Evolutionary conservation across 2,329 filamentous ascomycete species (phyloP).

Genomic region (Gyromitra esculenta): DNA sequence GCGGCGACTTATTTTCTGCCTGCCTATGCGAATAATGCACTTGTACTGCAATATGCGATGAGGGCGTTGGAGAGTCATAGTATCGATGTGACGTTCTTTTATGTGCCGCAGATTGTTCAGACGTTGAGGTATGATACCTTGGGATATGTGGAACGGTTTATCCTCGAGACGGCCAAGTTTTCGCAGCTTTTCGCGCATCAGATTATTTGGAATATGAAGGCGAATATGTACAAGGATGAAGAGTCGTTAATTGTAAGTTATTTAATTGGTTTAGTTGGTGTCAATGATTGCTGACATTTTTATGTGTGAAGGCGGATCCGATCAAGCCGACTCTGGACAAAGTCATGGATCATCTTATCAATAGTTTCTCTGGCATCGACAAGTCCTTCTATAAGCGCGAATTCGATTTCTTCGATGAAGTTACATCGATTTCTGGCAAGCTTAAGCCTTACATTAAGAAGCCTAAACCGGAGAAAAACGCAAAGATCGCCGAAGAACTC

Average conservation of each 20-base stretch:
- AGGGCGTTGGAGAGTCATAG: slow-evolving; percentile 91
- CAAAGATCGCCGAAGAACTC: slow-evolving; percentile 98
- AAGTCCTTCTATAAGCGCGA: slow-evolving; percentile 90
- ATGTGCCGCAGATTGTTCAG: slow-evolving; percentile 97
- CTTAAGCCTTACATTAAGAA: slow-evolving; percentile 91
- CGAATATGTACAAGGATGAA: slow-evolving; percentile 97
- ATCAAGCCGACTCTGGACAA: slow-evolving; percentile 93
- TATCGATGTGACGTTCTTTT: slow-evolving; percentile 98
- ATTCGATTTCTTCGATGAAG: slow-evolving; percentile 97
- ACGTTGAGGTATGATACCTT: slow-evolving; percentile 89
- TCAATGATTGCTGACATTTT: slow-evolving; percentile 44
- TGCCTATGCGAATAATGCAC: slow-evolving; percentile 88
- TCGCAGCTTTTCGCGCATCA: slow-evolving; percentile 99
- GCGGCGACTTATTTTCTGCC: slow-evolving; percentile 94
- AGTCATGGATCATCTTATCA: slow-evolving; percentile 84
- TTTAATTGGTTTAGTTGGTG: background rate
- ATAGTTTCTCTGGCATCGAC: slow-evolving; percentile 81
- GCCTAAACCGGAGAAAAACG: slow-evolving; percentile 95
- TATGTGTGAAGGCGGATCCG: slow-evolving; percentile 73
- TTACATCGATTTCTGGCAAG: slow-evolving; percentile 94
- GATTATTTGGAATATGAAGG: slow-evolving; percentile 99
- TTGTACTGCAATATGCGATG: slow-evolving; percentile 96
- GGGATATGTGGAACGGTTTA: slow-evolving; percentile 95
- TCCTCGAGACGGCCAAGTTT: slow-evolving; percentile 94
- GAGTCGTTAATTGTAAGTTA: slow-evolving; percentile 79